Evolutionary conservation across 129 eudicot species (phyloP).

Genomic region (Dittrichia graveolens): DNA sequence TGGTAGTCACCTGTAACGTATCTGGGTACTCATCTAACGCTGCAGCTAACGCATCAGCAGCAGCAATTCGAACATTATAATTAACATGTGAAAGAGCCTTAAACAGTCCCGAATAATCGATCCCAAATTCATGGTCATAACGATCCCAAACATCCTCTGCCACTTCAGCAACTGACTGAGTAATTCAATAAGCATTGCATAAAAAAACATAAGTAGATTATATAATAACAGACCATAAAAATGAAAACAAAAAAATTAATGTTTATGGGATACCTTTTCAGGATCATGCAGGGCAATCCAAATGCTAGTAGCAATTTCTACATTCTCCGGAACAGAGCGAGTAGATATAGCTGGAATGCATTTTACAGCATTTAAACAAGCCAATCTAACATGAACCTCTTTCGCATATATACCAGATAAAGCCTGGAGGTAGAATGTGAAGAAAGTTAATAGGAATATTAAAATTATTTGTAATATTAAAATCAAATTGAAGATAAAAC

Average conservation of each 20-base stretch:
- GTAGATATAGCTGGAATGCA: conserved; percentile 94
- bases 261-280: conserved; percentile 62
- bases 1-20: conserved; percentile 69
- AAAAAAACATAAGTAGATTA: conserved; percentile 5
- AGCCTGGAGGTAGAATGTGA: conserved; percentile 53
- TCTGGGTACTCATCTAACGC: conserved; percentile 95
- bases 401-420: conserved; percentile 93
- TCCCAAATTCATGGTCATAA: conserved; percentile 82
- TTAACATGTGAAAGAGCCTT: conserved; percentile 88
- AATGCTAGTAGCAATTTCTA: conserved; percentile 87
- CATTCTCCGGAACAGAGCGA: conserved; percentile 75
- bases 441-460: not conserved
- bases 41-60: conserved; percentile 96
- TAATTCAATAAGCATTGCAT: conserved; percentile 21
- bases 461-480: not conserved
- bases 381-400: conserved; percentile 90
- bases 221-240: not conserved
- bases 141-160: conserved; percentile 98
- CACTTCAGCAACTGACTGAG: conserved; percentile 87
- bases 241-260: not conserved
- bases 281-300: conserved; percentile 98
- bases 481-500: conserved; percentile 28
- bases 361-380: conserved; percentile 91
- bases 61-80: conserved; percentile 85
- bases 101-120: conserved; percentile 87